Percentiles rank a stretch among this genome's conserved stretches.
Evolutionary conservation across 495 filamentous ascomycete species (phyloP).

Genomic region (Aspergillus avenaceus): DNA sequence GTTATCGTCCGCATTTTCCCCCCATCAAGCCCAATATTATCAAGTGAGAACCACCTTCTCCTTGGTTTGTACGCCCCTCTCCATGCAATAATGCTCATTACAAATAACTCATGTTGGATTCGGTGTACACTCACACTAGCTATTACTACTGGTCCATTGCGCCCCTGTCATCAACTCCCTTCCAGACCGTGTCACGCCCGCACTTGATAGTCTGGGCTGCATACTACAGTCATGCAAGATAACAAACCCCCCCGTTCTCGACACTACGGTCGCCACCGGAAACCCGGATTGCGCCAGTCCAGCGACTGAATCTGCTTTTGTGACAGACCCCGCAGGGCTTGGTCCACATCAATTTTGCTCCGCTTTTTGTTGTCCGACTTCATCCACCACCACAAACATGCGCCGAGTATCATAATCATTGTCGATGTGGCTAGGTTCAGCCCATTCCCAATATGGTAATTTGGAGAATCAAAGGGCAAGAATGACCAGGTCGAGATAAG

Average conservation of each 20-base stretch:
- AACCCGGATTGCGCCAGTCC: slow-evolving; percentile 72
- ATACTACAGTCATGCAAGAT: background rate
- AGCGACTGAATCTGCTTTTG: slow-evolving; percentile 57
- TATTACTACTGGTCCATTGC: no score
- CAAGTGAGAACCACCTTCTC: no score
- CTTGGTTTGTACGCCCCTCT: no score
- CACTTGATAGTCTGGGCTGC: no score
- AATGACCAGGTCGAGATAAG: slow-evolving; percentile 70
- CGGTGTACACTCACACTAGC: no score
- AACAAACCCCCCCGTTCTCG: background rate
- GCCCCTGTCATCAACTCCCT: no score
- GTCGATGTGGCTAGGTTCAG: slow-evolving; percentile 62
- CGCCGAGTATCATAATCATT: slow-evolving; percentile 46
- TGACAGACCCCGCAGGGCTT: slow-evolving; percentile 52
- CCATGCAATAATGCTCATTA: no score
- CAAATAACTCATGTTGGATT: no score
- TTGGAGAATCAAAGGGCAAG: slow-evolving; percentile 57
- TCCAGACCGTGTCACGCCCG: no score
- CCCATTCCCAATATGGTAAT: slow-evolving; percentile 71
- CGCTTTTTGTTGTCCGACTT: slow-evolving; percentile 57
- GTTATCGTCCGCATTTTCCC: no score
- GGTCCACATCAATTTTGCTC: slow-evolving; percentile 47
- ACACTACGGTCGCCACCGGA: slow-evolving; percentile 53
- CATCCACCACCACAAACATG: slow-evolving; percentile 55
- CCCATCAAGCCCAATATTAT: no score